Percentiles rank a stretch among this genome's conserved stretches.
Conservation (phyloP, 352 stramenopile species). For the Phytophthora constricta region DNA sequence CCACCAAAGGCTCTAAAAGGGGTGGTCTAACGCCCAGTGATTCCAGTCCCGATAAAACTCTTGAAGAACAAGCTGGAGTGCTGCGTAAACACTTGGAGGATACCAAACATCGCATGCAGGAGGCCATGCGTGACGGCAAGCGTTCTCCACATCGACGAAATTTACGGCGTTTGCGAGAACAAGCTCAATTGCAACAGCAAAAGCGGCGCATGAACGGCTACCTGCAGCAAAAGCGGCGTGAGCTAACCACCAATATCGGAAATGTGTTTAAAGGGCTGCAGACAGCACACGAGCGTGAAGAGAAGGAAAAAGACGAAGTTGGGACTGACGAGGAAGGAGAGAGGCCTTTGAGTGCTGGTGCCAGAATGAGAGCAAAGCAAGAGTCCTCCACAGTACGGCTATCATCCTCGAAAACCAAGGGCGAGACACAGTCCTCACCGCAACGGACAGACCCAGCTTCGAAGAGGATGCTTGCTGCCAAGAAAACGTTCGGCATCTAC, state of each 20-base stretch:
- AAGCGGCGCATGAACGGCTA: constrained; percentile 72
- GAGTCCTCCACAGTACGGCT: constrained; percentile 7
- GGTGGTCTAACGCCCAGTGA: not conserved
- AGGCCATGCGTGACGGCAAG: constrained; percentile 49
- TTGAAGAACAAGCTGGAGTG: not conserved
- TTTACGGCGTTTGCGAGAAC: constrained; percentile 40
- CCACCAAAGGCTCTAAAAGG: not conserved
- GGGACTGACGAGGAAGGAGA: not conserved
- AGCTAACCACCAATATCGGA: constrained; percentile 71
- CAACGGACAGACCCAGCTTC: not conserved
- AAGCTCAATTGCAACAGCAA: constrained; percentile 53
- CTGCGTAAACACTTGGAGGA: constrained; percentile 51
- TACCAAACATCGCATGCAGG: constrained; percentile 59
- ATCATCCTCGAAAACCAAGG: constrained; percentile 10
- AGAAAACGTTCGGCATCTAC: constrained; percentile 71
- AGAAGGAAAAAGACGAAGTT: not conserved
- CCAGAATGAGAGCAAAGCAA: not conserved
- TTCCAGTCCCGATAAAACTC: not conserved
- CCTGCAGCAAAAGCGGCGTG: constrained; percentile 71
- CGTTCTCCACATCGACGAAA: constrained; percentile 31
- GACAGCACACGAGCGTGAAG: constrained; percentile 4
- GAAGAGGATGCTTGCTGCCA: constrained; percentile 17
- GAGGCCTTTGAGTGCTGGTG: not conserved
- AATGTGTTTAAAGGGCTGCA: constrained; percentile 68
- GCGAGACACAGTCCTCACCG: not conserved